Evolutionary conservation across 805 yeast genomes (phyloP).

Genomic region (Kockiozyma suomiensis): DNA sequence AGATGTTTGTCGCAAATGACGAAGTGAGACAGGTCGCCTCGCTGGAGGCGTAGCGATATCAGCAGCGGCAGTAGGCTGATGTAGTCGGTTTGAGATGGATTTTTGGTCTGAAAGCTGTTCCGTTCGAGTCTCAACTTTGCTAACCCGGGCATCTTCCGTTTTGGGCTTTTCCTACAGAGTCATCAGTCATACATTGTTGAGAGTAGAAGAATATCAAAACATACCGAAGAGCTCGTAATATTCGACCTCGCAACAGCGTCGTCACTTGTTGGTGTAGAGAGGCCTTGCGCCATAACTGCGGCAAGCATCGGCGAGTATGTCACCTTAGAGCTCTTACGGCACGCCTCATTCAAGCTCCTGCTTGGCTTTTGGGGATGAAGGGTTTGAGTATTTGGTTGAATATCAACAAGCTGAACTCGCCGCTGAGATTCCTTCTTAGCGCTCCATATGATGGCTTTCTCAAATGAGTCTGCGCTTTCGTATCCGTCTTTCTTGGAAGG

Average conservation of each 20-base stretch:
- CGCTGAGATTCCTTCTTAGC: conserved; percentile 20
- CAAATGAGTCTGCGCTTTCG: conserved; percentile 27
- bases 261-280: background rate
- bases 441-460: conserved; percentile 28
- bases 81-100: too few relatives aligned
- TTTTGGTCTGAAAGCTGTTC: too few relatives aligned
- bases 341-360: background rate
- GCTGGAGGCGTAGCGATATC: background rate
- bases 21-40: background rate
- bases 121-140: background rate
- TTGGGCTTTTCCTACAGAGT: too few relatives aligned
- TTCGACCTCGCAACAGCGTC: background rate
- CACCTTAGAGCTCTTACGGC: conserved; percentile 10
- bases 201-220: too few relatives aligned
- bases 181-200: too few relatives aligned
- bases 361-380: background rate
- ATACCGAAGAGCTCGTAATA: too few relatives aligned
- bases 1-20: background rate
- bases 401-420: background rate
- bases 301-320: conserved; percentile 33
- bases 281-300: conserved; percentile 20
- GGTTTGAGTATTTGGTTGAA: background rate
- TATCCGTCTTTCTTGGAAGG: conserved; percentile 5
- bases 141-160: too few relatives aligned
- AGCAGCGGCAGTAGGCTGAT: background rate